Evolutionary conservation across 352 stramenopile genomes (phyloP), one percentile per base, ranked within the genome.

Genomic region (Phytophthora pluvialis): DNA sequence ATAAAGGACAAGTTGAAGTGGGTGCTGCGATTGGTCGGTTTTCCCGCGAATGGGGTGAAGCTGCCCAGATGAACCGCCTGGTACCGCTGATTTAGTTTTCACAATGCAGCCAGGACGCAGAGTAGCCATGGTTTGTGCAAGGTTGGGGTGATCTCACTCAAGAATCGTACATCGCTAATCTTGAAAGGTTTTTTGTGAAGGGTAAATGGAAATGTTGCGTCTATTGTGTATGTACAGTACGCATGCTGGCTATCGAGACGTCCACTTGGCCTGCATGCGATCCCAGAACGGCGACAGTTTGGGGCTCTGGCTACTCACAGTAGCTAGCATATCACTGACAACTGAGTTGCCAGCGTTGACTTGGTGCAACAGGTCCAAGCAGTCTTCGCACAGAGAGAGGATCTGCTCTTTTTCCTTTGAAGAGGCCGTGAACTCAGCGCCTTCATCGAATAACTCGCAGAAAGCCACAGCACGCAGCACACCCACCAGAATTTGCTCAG

Each of bases 401-500:
- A 89, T 51, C 33, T 76, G 43, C 28, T 51, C 40, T 31, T 71
- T 77, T 21, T 86, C 67, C 26, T 71, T 50, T 6, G n/a, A 8
- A 0, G 39, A 53, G 11, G 77, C 67, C 6, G 64, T 67, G 33
- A 82, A 73, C 2, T 67, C 49, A 12, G 52, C 59, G 21, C 49
- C 62, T 51, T 70, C 72, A n/a, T 87, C 66, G n/a, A 91, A 81
- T 12, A 86, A 46, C 31, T 89, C 83, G 49, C 83, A 92, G 35
- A 86, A 77, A 4, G 83, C 76, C 4, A 91, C 83, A 26, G 72
- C 81, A 55, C 86, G 86, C 49, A 96, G 63, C 18, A 94, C 73
- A 11, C 72, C 82, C 28, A 94, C 75, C 12, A 92, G 62, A 57
- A 96, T 83, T 26, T 81, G 33, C 47, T 94, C 86, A 0, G 65